phyloP scores from a whole-genome alignment of 768 basidiomycete species.

The Tulasnella sp. region DNA sequence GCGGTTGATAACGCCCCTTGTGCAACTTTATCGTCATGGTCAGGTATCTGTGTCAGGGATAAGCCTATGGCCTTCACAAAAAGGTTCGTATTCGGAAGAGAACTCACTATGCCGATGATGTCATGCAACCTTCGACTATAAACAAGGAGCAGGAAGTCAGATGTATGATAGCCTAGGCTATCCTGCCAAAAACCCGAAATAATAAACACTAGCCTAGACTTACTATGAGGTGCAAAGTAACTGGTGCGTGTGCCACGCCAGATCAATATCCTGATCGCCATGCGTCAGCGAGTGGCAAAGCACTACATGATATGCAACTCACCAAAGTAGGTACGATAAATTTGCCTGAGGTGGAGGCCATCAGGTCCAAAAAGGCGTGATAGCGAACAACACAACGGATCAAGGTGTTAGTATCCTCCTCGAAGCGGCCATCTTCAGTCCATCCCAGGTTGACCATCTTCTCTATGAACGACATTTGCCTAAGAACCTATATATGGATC shows the following conservation, averaged over 20 bases:
- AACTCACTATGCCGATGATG: background rate
- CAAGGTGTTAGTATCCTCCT: slow-evolving; percentile 24
- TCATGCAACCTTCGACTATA: background rate
- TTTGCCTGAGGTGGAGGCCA: slow-evolving; percentile 8
- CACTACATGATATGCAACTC: background rate
- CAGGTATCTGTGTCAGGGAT: slow-evolving; percentile 3
- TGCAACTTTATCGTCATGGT: slow-evolving; percentile 42
- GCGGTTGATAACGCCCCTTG: slow-evolving; percentile 35
- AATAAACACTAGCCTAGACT: slow-evolving; percentile 15
- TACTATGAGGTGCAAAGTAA: slow-evolving; percentile 38
- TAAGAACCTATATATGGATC: slow-evolving; percentile 3
- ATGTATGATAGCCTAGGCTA: too few relatives aligned
- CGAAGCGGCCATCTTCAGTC: slow-evolving; percentile 19
- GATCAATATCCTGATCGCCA: slow-evolving; percentile 17
- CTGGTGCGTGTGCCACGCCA: slow-evolving; percentile 21
- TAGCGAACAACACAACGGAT: slow-evolving; percentile 19
- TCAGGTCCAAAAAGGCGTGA: slow-evolving; percentile 20
- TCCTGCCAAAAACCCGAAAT: too few relatives aligned
- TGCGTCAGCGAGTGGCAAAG: background rate
- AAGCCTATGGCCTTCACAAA: background rate
- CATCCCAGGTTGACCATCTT: slow-evolving; percentile 20
- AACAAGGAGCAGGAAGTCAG: slow-evolving; percentile 18
- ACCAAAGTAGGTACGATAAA: slow-evolving; percentile 20
- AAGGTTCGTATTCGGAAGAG: background rate
- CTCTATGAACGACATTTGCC: slow-evolving; percentile 16